A percentile compares a stretch with the other conserved stretches of the same genome.
Evolutionary conservation across 805 yeast species (phyloP).

Genomic region (Kluyveromyces nonfermentans): DNA sequence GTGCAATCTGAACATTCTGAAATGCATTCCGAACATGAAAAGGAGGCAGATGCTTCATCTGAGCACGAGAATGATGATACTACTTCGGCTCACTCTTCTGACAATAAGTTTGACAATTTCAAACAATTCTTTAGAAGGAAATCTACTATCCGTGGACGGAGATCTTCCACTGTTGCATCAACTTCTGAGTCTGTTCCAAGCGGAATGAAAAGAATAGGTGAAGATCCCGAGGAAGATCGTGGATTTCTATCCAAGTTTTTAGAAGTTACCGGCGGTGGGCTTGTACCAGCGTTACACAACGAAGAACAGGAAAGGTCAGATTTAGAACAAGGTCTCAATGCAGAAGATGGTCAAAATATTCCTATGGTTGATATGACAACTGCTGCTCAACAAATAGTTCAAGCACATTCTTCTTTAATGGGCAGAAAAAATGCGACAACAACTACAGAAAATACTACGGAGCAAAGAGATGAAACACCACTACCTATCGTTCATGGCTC

Average conservation of each 20-base stretch:
- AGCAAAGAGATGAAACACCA: neutral
- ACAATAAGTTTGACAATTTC: constrained; percentile 16
- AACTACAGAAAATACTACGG: neutral
- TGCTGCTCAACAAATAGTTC: constrained; percentile 48
- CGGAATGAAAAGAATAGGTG: constrained; percentile 6
- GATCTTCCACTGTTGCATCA: constrained; percentile 1
- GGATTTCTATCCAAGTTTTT: constrained; percentile 25
- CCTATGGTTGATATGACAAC: constrained; percentile 38
- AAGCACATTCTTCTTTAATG: constrained; percentile 33
- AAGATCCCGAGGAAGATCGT: constrained; percentile 16
- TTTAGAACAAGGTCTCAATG: constrained; percentile 23
- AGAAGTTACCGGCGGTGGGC: constrained; percentile 27
- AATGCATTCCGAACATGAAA: neutral
- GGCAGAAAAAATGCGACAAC: neutral
- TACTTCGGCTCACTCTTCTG: constrained; percentile 9
- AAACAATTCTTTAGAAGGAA: constrained; percentile 15
- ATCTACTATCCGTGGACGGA: constrained; percentile 6
- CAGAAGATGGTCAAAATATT: constrained; percentile 25
- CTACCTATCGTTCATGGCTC: constrained; percentile 1
- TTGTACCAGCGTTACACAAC: constrained; percentile 29
- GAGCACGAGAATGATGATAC: constrained; percentile 6
- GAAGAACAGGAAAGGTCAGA: constrained; percentile 22
- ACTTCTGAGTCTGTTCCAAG: constrained; percentile 1
- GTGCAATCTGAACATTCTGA: neutral
- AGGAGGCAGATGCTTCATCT: neutral